Percentiles rank a stretch among this genome's conserved stretches.
Conservation (phyloP, 768 basidiomycete genomes). For the Agrocybe praecox region DNA sequence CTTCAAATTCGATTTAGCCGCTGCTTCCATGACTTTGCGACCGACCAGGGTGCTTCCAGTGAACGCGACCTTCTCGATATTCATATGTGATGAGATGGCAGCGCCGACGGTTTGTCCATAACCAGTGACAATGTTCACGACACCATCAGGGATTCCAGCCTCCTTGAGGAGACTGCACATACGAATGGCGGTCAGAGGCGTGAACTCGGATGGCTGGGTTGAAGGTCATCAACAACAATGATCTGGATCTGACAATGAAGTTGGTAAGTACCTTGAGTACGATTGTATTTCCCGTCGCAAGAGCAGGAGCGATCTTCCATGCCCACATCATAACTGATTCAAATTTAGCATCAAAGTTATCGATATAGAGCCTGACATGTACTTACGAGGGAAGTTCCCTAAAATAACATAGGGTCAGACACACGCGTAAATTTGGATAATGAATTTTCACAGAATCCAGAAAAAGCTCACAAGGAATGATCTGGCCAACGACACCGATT, state of each 20-base stretch:
- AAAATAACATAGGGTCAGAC: slow-evolving; percentile 29
- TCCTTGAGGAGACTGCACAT: slow-evolving; percentile 60
- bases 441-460: slow-evolving; percentile 45
- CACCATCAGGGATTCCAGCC: slow-evolving; percentile 80
- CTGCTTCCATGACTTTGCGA: slow-evolving; percentile 76
- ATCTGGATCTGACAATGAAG: background rate
- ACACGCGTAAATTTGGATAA: slow-evolving; percentile 41
- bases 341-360: slow-evolving; percentile 9
- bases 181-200: slow-evolving; percentile 68
- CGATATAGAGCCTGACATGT: background rate
- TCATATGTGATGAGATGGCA: slow-evolving; percentile 70
- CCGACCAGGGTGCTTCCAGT: slow-evolving; percentile 85
- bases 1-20: slow-evolving; percentile 84
- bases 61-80: slow-evolving; percentile 80
- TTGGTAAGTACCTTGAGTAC: slow-evolving; percentile 51
- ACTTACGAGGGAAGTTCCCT: slow-evolving; percentile 65
- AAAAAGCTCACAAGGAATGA: slow-evolving; percentile 65
- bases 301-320: slow-evolving; percentile 83
- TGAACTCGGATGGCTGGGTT: slow-evolving; percentile 71
- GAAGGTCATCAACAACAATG: background rate
- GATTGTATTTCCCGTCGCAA: slow-evolving; percentile 81
- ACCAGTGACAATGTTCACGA: slow-evolving; percentile 76
- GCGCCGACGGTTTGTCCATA: slow-evolving; percentile 70
- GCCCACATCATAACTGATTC: slow-evolving; percentile 55
- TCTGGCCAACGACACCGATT: slow-evolving; percentile 54